Conservation (phyloP, 768 basidiomycete genomes). For the Udeniomyces megalosporus region DNA sequence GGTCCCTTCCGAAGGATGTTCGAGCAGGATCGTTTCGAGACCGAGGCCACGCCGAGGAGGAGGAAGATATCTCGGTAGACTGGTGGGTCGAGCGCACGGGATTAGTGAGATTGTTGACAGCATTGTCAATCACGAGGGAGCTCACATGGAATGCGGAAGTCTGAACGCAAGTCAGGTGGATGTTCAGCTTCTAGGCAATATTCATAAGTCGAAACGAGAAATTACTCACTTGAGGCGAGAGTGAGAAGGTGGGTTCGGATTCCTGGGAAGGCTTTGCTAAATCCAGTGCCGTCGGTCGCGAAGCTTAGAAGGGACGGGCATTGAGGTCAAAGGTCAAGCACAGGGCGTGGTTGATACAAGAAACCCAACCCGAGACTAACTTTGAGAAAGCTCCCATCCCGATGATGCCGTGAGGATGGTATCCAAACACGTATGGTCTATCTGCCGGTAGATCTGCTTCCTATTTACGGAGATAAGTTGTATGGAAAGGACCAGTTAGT, state of each 20-base stretch:
- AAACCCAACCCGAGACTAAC: not conserved
- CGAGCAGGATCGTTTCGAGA: conserved; percentile 74
- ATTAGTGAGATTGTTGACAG: not conserved
- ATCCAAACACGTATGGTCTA: conserved; percentile 89
- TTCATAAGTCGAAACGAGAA: not conserved
- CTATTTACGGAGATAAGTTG: conserved; percentile 31
- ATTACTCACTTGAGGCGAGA: conserved; percentile 19
- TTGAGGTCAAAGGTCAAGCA: no score
- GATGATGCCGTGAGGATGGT: conserved; percentile 98
- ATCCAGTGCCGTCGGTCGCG: conserved; percentile 84
- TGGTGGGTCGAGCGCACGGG: not conserved
- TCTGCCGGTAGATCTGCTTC: conserved; percentile 82
- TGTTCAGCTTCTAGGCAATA: no score
- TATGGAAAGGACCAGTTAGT: not conserved
- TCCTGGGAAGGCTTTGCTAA: conserved; percentile 76
- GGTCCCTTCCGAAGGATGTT: conserved; percentile 56
- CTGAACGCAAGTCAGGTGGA: not conserved
- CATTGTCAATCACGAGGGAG: not conserved
- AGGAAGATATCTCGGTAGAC: conserved; percentile 85
- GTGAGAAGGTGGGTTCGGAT: conserved; percentile 88
- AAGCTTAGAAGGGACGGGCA: conserved; percentile 42
- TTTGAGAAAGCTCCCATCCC: conserved; percentile 55
- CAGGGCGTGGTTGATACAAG: not conserved
- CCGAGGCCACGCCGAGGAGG: conserved; percentile 75
- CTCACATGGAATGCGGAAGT: conserved; percentile 10